phyloP scores from a whole-genome alignment of 2,329 filamentous ascomycete genomes.

The Magnaporthiopsis incrustans region DNA sequence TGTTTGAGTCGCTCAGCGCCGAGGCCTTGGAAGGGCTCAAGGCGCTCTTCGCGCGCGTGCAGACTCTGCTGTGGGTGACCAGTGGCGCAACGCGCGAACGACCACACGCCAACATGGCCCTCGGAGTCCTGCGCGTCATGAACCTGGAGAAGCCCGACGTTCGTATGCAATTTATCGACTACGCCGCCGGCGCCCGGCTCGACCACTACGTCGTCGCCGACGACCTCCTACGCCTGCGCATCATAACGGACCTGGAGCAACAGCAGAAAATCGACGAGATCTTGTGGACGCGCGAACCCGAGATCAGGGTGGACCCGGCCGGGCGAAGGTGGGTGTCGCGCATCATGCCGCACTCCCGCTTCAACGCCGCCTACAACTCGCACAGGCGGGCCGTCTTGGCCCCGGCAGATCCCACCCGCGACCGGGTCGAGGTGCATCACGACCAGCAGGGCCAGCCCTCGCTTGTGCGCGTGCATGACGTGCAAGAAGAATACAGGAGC shows the following conservation, averaged over 20 bases:
- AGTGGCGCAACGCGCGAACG: neutral
- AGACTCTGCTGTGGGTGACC: constrained; percentile 1
- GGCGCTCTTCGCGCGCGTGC: neutral
- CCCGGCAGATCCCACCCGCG: neutral
- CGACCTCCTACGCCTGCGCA: neutral
- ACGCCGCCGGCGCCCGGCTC: neutral
- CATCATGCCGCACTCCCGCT: neutral
- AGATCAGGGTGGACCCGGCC: constrained; percentile 13
- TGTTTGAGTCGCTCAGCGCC: neutral
- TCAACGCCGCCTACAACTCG: constrained; percentile 15
- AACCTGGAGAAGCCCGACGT: constrained; percentile 2
- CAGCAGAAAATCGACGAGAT: constrained; percentile 5
- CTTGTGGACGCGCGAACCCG: constrained; percentile 22
- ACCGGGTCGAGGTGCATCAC: neutral
- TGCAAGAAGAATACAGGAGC: too few relatives aligned
- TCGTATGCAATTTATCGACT: constrained; percentile 3
- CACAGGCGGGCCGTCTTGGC: constrained; percentile 11
- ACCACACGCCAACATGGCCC: neutral
- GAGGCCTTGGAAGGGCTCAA: constrained; percentile 6
- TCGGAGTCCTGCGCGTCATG: neutral
- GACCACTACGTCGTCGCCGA: neutral
- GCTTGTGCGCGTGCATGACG: too few relatives aligned
- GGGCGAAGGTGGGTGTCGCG: neutral
- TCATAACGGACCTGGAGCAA: neutral
- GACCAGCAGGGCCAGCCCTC: neutral